phyloP scores from a whole-genome alignment of 495 filamentous ascomycete species.

The Usnea hakonensis region DNA sequence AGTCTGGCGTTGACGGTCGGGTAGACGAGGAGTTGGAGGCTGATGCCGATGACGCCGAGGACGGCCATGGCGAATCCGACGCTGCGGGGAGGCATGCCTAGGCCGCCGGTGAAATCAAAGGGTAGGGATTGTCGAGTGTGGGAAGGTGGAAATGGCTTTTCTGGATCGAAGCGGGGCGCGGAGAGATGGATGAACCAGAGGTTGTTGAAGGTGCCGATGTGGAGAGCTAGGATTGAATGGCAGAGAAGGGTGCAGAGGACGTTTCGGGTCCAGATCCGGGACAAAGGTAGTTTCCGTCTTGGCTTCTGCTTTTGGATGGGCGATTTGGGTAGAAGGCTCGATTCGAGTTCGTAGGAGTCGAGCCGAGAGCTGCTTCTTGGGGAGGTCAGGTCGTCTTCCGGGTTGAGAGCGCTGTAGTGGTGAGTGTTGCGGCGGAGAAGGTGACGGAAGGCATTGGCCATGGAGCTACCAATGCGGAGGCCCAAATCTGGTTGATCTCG shows the following conservation, averaged over 20 bases:
- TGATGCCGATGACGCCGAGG: slow-evolving; percentile 68
- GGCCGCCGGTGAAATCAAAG: slow-evolving; percentile 72
- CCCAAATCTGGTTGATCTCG: slow-evolving; percentile 44
- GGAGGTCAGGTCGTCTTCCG: slow-evolving; percentile 15
- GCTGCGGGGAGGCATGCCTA: slow-evolving; percentile 64
- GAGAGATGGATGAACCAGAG: slow-evolving; percentile 82
- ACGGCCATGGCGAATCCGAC: slow-evolving; percentile 75
- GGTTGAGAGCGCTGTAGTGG: slow-evolving; percentile 10
- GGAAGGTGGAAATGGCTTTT: slow-evolving; percentile 35
- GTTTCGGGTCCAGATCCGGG: slow-evolving; percentile 72
- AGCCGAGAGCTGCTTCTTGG: slow-evolving; percentile 7
- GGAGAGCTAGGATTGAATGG: slow-evolving; percentile 64
- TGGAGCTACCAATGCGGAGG: slow-evolving; percentile 25
- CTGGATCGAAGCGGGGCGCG: slow-evolving; percentile 59
- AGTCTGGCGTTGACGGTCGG: slow-evolving; percentile 57
- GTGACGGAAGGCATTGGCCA: slow-evolving; percentile 4
- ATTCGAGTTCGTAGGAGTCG: slow-evolving; percentile 11
- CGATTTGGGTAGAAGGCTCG: slow-evolving; percentile 10
- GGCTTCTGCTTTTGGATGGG: slow-evolving; percentile 9
- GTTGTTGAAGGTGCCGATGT: slow-evolving; percentile 76
- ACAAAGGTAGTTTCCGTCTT: slow-evolving; percentile 52
- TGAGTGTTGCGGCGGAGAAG: slow-evolving; percentile 2
- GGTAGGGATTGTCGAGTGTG: slow-evolving; percentile 40
- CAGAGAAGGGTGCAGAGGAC: slow-evolving; percentile 59
- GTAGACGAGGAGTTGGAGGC: slow-evolving; percentile 70